Percentiles rank a stretch among this genome's conserved stretches.
phyloP scores from a whole-genome alignment of 495 filamentous ascomycete genomes.

The Lentithecium fluviatile region DNA sequence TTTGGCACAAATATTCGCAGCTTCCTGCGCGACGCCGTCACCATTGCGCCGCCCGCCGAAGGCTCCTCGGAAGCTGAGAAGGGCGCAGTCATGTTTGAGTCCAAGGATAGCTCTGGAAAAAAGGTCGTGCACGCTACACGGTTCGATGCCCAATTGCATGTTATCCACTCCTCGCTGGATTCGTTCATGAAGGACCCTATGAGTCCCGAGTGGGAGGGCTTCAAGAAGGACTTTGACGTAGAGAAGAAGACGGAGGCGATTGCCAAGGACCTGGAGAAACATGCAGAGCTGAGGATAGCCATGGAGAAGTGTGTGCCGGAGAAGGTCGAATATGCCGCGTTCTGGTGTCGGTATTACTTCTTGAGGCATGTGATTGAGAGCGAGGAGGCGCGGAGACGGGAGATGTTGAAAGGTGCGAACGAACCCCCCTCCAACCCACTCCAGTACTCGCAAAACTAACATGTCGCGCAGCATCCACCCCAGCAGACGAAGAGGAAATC shows the following conservation, averaged over 20 bases:
- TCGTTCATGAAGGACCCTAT: constrained; percentile 82
- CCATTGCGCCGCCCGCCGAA: constrained; percentile 68
- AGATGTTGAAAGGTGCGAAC: constrained; percentile 81
- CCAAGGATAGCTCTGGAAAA: constrained; percentile 84
- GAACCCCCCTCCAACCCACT: background rate
- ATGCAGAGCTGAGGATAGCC: constrained; percentile 79
- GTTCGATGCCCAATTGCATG: constrained; percentile 93
- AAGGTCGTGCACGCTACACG: constrained; percentile 88
- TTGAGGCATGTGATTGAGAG: constrained; percentile 89
- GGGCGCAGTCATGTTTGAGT: constrained; percentile 72
- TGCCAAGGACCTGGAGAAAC: constrained; percentile 76
- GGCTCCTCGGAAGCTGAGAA: constrained; percentile 39
- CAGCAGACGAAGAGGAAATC: constrained; percentile 69
- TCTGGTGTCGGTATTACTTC: constrained; percentile 97
- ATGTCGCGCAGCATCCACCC: constrained; percentile 32
- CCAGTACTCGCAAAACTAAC: background rate
- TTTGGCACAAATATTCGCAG: constrained; percentile 90
- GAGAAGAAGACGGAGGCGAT: constrained; percentile 86
- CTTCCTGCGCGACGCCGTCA: constrained; percentile 88
- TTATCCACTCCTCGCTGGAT: constrained; percentile 81
- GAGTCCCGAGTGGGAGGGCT: constrained; percentile 70
- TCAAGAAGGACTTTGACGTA: constrained; percentile 73
- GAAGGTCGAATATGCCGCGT: constrained; percentile 78
- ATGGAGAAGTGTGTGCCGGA: constrained; percentile 97
- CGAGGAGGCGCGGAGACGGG: constrained; percentile 86